Percentiles rank a stretch among this genome's conserved stretches.
Evolutionary conservation across 2,329 filamentous ascomycete genomes (phyloP).

Genomic region (Pseudogymnoascus sp.): DNA sequence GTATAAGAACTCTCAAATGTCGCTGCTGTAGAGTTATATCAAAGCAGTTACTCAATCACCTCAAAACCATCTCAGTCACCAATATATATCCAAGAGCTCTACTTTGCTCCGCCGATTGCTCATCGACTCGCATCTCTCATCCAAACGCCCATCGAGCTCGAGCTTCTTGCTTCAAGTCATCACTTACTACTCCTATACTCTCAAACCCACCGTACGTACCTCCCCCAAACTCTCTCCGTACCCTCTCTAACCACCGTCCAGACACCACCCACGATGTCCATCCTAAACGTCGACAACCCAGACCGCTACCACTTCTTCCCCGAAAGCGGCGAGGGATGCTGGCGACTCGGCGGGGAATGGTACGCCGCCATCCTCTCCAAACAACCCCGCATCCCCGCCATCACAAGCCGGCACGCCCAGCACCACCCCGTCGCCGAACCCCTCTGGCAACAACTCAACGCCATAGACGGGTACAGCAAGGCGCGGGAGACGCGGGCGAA

Average conservation of each 20-base stretch:
- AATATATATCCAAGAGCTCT: background rate
- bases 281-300: background rate
- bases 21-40: background rate
- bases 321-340: background rate
- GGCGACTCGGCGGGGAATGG: background rate
- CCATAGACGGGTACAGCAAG: background rate
- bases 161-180: background rate
- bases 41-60: background rate
- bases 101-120: background rate
- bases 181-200: background rate
- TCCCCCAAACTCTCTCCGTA: background rate
- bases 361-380: background rate
- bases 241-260: background rate
- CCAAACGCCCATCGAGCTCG: background rate
- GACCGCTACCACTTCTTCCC: background rate
- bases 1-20: background rate
- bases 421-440: background rate
- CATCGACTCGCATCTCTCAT: background rate
- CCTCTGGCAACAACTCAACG: background rate
- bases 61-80: background rate
- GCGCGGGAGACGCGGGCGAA: background rate
- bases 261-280: background rate
- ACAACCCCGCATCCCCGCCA: background rate
- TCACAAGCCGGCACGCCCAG: background rate
- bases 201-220: background rate